Conservation (phyloP, 2,329 filamentous ascomycete genomes). For the Colletotrichum euphorbiae region DNA sequence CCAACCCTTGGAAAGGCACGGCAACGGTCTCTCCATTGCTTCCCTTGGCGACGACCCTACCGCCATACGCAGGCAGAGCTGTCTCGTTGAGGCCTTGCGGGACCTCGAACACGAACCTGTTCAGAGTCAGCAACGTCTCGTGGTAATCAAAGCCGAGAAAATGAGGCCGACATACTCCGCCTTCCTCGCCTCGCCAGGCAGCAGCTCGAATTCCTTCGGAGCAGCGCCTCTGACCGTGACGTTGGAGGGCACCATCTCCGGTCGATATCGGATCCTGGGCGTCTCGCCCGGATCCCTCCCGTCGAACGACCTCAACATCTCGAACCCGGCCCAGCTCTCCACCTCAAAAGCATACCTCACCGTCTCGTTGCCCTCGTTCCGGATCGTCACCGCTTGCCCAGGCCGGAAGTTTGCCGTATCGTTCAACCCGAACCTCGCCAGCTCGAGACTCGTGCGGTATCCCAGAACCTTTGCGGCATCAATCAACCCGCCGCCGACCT, state of each 20-base stretch:
- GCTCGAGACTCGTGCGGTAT: conserved; percentile 48
- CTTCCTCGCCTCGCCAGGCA: conserved; percentile 20
- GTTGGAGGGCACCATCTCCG: conserved; percentile 40
- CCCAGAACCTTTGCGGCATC: conserved; percentile 52
- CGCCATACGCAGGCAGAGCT: conserved; percentile 49
- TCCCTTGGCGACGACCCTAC: conserved; percentile 48
- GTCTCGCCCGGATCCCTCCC: conserved; percentile 19
- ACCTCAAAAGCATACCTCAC: conserved; percentile 32
- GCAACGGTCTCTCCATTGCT: conserved; percentile 48
- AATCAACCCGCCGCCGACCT: conserved; percentile 55
- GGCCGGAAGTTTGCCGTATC: conserved; percentile 53
- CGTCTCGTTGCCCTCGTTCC: conserved; percentile 9
- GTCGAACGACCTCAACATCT: conserved; percentile 42
- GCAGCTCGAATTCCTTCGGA: conserved; percentile 37
- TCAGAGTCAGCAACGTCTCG: background rate
- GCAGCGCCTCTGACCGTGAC: conserved; percentile 35
- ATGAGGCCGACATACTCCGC: conserved; percentile 17
- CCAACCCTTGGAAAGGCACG: conserved; percentile 44
- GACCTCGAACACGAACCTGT: conserved; percentile 42
- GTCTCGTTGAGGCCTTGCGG: conserved; percentile 46
- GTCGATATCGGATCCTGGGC: conserved; percentile 38
- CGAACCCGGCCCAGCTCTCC: conserved; percentile 34
- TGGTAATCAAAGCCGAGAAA: no score
- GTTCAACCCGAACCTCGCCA: conserved; percentile 53
- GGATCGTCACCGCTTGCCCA: conserved; percentile 25